Percentiles rank a stretch among this genome's conserved stretches.
phyloP scores from a whole-genome alignment of 441 rosid species.

The Hypseocharis bilobata region DNA sequence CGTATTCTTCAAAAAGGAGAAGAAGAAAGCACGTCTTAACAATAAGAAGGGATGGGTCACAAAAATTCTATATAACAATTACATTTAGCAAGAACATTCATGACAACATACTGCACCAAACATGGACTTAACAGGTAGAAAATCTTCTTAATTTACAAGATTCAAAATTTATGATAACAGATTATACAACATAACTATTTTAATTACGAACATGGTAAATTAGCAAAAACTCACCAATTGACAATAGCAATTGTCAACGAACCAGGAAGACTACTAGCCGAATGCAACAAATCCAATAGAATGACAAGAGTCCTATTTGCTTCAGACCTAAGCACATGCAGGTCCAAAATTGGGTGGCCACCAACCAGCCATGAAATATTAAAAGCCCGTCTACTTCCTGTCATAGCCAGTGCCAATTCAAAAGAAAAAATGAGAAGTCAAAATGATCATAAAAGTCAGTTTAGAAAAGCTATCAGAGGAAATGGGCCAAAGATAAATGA shows the following conservation, averaged over 20 bases:
- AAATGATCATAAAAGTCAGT: not conserved
- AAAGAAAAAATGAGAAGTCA: constrained; percentile 12
- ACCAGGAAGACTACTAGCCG: constrained; percentile 59
- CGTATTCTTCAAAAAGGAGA: not conserved
- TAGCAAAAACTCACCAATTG: constrained; percentile 62
- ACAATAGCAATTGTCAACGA: constrained; percentile 55
- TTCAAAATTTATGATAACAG: not conserved
- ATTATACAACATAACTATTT: not conserved
- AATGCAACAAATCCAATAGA: constrained; percentile 55
- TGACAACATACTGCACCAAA: not conserved
- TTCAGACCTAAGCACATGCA: constrained; percentile 57
- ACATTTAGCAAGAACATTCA: not conserved
- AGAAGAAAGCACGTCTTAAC: not conserved
- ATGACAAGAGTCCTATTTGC: constrained; percentile 53
- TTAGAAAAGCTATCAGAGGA: too few relatives aligned
- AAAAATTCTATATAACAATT: not conserved
- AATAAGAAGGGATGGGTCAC: not conserved
- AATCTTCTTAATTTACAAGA: not conserved
- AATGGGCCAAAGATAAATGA: not conserved
- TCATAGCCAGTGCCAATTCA: constrained; percentile 22
- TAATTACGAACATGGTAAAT: not conserved
- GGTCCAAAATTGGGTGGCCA: constrained; percentile 69
- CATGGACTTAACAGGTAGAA: not conserved
- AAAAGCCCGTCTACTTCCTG: constrained; percentile 57
- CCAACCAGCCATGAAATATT: constrained; percentile 71